Conservation (phyloP, 106 monocot species). For the Dendrobium nobile region DNA sequence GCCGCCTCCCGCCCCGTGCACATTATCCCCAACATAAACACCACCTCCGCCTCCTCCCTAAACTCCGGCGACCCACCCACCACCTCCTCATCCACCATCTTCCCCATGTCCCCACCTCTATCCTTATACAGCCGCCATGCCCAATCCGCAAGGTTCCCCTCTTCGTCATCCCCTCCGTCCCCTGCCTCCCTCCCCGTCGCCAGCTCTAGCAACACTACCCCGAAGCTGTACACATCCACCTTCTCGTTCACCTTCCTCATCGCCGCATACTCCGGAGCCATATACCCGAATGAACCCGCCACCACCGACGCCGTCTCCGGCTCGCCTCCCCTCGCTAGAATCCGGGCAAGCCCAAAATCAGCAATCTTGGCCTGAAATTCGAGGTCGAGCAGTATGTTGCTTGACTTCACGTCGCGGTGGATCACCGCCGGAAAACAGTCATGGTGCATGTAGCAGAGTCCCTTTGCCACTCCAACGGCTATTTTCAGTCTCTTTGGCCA, state of each 20-base stretch:
- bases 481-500: constrained; percentile 42
- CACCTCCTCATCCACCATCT: constrained; percentile 25
- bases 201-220: constrained; percentile 80
- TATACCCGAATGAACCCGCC: constrained; percentile 69
- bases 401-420: constrained; percentile 54
- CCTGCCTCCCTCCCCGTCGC: constrained; percentile 48
- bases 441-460: constrained; percentile 60
- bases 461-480: constrained; percentile 34
- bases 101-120: constrained; percentile 20
- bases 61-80: constrained; percentile 2
- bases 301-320: constrained; percentile 31
- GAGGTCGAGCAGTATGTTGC: constrained; percentile 48
- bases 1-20: constrained; percentile 62
- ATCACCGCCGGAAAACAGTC: constrained; percentile 31
- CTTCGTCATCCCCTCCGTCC: constrained; percentile 29
- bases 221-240: constrained; percentile 87
- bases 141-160: constrained; percentile 47
- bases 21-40: constrained; percentile 48
- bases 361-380: constrained; percentile 49
- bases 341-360: constrained; percentile 51
- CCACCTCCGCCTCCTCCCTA: constrained; percentile 42
- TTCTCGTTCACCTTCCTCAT: constrained; percentile 56
- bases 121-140: constrained; percentile 44
- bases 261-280: constrained; percentile 45
- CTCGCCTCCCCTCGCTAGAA: constrained; percentile 36